Evolutionary conservation across 768 basidiomycete species (phyloP).

Genomic region (Exidia glandulosa): DNA sequence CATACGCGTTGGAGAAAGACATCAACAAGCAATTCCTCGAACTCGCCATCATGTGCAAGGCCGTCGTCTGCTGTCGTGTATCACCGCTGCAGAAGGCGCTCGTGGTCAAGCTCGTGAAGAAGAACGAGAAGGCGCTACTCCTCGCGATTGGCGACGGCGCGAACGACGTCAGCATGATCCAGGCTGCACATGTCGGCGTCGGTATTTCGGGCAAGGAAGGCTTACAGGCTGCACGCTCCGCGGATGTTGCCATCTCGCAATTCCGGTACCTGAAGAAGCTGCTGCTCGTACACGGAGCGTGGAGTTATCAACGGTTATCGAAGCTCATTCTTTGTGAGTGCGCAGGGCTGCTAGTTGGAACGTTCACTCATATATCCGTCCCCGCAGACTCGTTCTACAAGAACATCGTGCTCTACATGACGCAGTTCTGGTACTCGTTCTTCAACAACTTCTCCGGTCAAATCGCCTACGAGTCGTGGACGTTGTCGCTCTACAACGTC

Average conservation of each 20-base stretch:
- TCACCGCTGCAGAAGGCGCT: constrained; percentile 96
- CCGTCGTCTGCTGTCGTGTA: constrained; percentile 97
- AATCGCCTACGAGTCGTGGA: constrained; percentile 98
- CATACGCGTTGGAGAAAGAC: constrained; percentile 88
- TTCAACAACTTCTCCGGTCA: constrained; percentile 99
- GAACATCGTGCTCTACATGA: constrained; percentile 97
- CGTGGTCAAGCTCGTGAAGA: constrained; percentile 98
- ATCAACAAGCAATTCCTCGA: constrained; percentile 85
- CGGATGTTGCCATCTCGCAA: constrained; percentile 96
- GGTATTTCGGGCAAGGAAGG: constrained; percentile 99
- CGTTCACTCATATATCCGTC: constrained; percentile 1
- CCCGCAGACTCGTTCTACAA: constrained; percentile 91
- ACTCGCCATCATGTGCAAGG: constrained; percentile 95
- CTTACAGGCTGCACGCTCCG: constrained; percentile 94
- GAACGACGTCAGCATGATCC: constrained; percentile 99
- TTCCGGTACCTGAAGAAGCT: constrained; percentile 93
- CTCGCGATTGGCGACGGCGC: constrained; percentile 97
- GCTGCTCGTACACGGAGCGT: constrained; percentile 91
- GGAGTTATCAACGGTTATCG: constrained; percentile 93
- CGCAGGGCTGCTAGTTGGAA: not conserved
- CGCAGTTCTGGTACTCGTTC: constrained; percentile 97
- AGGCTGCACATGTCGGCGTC: constrained; percentile 94
- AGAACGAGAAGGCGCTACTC: constrained; percentile 86
- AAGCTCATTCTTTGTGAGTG: constrained; percentile 89
- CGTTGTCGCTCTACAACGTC: constrained; percentile 92